Evolutionary conservation across 2,329 filamentous ascomycete species (phyloP).

Genomic region (Aspergillus floridensis): DNA sequence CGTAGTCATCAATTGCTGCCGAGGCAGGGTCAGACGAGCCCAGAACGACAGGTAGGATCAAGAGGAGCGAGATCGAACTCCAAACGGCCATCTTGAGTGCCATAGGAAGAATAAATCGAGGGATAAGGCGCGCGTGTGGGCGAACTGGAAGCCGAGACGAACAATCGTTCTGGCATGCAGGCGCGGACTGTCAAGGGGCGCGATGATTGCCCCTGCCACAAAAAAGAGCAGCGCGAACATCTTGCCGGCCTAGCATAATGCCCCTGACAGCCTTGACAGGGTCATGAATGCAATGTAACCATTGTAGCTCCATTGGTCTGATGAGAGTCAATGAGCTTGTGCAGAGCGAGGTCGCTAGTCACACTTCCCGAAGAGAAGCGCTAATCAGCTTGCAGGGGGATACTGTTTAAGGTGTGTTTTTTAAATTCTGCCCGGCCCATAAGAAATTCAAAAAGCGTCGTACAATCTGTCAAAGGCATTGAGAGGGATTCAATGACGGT

Average conservation of each 20-base stretch:
- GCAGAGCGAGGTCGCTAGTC: background rate
- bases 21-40: conserved; percentile 14
- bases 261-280: background rate
- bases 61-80: conserved; percentile 4
- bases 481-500: background rate
- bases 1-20: conserved; percentile 28
- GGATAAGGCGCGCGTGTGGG: background rate
- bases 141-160: background rate
- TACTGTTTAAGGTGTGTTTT: background rate
- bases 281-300: conserved; percentile 1
- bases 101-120: background rate
- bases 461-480: background rate
- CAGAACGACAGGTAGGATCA: conserved; percentile 9
- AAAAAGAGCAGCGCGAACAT: background rate
- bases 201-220: background rate
- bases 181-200: conserved; percentile 1
- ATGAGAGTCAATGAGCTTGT: background rate
- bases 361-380: background rate
- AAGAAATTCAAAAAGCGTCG: background rate
- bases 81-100: conserved; percentile 3
- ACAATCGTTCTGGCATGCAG: conserved; percentile 1
- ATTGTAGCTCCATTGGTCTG: background rate
- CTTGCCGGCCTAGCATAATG: background rate
- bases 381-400: background rate
- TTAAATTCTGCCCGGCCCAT: background rate